These are phyloP conservation scores for Chalciporus piperatus DNA, from an alignment of 768 basidiomycete species.

Conservation along the genomic window DNA sequence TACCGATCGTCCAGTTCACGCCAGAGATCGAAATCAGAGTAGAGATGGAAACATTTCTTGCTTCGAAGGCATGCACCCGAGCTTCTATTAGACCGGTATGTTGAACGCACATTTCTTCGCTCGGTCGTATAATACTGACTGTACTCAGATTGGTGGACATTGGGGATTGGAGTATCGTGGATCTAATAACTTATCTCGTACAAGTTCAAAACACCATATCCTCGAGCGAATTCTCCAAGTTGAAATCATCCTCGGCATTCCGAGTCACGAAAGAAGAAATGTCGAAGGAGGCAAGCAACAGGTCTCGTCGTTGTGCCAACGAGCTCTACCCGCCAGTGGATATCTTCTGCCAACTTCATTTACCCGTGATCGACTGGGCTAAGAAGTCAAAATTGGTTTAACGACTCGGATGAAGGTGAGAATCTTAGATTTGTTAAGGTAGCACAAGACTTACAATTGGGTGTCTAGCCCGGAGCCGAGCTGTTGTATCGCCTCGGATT, in stretches of 20 bases:
- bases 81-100: not conserved
- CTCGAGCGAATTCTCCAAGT: not conserved
- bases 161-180: constrained; percentile 1
- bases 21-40: not conserved
- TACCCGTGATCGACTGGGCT: too few relatives aligned
- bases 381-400: too few relatives aligned
- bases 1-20: not conserved
- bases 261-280: too few relatives aligned
- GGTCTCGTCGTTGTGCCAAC: too few relatives aligned
- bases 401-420: too few relatives aligned
- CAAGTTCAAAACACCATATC: not conserved
- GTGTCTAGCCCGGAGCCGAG: constrained; percentile 53
- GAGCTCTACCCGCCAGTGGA: too few relatives aligned
- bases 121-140: not conserved
- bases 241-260: not conserved
- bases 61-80: not conserved
- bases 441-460: not conserved
- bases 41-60: not conserved
- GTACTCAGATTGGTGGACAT: constrained; percentile 4
- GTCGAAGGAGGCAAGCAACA: too few relatives aligned
- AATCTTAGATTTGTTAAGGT: too few relatives aligned
- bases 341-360: too few relatives aligned
- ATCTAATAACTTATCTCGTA: constrained; percentile 7
- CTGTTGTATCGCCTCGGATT: constrained; percentile 72
- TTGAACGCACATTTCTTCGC: not conserved